Conservation (phyloP, 2,329 filamentous ascomycete genomes). For the Nothopassalora personata region DNA sequence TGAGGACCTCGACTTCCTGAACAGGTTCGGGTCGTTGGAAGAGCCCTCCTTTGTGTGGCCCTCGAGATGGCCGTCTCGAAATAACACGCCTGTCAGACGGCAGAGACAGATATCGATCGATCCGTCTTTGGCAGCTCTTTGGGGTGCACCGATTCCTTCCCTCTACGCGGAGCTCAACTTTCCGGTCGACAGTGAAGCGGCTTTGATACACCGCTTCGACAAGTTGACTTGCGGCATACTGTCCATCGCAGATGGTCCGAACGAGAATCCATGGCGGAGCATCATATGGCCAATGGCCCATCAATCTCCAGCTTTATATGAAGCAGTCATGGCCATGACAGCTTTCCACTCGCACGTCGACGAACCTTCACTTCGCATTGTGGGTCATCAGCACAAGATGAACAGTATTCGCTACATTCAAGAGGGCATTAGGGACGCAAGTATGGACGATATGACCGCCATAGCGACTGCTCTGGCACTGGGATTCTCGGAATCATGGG, state of each 20-base stretch:
- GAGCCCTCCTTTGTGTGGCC: conserved; percentile 15
- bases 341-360: conserved; percentile 62
- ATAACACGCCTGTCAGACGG: conserved; percentile 8
- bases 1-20: conserved; percentile 14
- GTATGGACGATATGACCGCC: conserved; percentile 60
- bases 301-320: conserved; percentile 59
- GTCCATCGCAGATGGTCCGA: conserved; percentile 63
- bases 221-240: conserved; percentile 64
- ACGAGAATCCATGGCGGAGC: conserved; percentile 67
- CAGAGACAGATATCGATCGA: background rate
- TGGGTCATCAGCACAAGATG: conserved; percentile 66
- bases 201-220: conserved; percentile 59
- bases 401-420: conserved; percentile 56
- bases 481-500: conserved; percentile 67
- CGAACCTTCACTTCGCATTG: conserved; percentile 51
- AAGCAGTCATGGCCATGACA: conserved; percentile 64
- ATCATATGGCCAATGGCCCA: conserved; percentile 64
- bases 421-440: conserved; percentile 49
- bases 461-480: conserved; percentile 65
- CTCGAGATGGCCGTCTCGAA: conserved; percentile 17
- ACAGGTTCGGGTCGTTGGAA: conserved; percentile 14
- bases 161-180: conserved; percentile 25
- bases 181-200: conserved; percentile 47
- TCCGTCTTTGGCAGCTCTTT: background rate
- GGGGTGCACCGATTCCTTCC: background rate